Conservation (phyloP, 2,329 filamentous ascomycete species). For the Diaporthe longicolla region DNA sequence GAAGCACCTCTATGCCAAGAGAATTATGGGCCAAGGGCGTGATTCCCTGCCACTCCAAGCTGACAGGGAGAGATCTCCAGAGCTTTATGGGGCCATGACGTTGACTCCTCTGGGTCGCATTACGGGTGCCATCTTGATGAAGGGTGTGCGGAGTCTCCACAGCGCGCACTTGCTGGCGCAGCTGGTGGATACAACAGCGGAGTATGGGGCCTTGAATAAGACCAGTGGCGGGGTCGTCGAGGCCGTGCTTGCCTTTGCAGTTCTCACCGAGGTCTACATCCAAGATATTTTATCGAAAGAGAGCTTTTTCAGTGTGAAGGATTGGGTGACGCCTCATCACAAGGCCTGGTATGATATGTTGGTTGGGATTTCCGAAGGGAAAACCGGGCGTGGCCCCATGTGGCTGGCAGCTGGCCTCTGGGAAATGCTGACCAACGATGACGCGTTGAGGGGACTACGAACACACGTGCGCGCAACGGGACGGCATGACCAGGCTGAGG, state of each 20-base stretch:
- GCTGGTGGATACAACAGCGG: background rate
- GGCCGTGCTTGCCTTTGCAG: background rate
- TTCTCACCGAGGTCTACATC: background rate
- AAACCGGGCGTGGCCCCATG: background rate
- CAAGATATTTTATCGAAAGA: background rate
- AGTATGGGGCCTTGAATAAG: background rate
- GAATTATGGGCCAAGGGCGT: background rate
- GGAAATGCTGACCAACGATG: background rate
- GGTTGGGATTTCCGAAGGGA: background rate
- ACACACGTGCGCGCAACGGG: background rate
- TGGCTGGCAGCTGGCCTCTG: background rate
- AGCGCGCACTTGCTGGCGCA: background rate
- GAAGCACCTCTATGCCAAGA: background rate
- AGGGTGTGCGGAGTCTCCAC: background rate
- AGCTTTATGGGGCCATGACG: background rate
- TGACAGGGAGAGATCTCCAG: background rate
- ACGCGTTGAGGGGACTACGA: background rate
- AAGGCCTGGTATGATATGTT: background rate
- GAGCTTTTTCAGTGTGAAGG: fast-evolving
- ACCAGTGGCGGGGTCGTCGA: background rate
- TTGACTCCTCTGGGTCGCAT: background rate
- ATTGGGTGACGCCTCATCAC: fast-evolving
- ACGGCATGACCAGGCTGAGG: fast-evolving
- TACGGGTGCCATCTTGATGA: background rate
- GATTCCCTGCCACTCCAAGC: background rate